A percentile compares a stretch with the other conserved stretches of the same genome.
phyloP scores from a whole-genome alignment of 139 green algal species.

The Tetradesmus obliquus region DNA sequence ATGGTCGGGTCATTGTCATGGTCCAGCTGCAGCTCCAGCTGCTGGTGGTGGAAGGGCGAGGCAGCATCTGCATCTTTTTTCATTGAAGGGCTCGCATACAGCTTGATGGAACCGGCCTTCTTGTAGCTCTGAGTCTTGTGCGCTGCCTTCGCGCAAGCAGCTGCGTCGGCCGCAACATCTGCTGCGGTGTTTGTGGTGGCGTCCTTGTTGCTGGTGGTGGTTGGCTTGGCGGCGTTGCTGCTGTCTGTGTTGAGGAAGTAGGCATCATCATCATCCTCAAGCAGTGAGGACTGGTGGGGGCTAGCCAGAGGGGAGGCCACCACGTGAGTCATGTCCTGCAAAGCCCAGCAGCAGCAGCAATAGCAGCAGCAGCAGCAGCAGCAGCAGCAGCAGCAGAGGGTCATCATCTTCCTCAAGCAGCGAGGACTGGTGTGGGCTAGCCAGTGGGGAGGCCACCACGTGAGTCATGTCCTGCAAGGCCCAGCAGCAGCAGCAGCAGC shows the following conservation, averaged over 20 bases:
- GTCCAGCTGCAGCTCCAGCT: not conserved
- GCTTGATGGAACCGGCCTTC: not conserved
- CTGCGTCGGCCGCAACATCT: not conserved
- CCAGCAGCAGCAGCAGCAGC: too few species aligned
- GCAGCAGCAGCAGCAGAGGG: too few species aligned
- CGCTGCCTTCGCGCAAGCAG: not conserved
- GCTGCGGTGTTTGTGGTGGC: not conserved
- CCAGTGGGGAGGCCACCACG: not conserved
- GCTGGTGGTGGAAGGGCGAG: not conserved
- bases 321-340: not conserved
- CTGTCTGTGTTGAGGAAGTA: not conserved
- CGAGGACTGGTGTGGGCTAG: not conserved
- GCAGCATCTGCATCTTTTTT: not conserved
- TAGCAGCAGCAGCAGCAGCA: not conserved
- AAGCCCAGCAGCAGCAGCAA: too few species aligned
- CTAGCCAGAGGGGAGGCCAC: not conserved
- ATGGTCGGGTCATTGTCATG: not conserved
- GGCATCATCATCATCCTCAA: not conserved
- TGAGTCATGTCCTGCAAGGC: not conserved
- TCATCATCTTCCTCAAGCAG: not conserved
- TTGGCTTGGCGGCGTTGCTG: not conserved
- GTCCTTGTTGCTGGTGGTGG: not conserved
- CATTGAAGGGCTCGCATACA: not conserved
- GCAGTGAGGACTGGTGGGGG: not conserved
- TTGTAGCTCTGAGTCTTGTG: not conserved